phyloP scores from a whole-genome alignment of 148 eudicot genomes.

The Nyssa sinensis region DNA sequence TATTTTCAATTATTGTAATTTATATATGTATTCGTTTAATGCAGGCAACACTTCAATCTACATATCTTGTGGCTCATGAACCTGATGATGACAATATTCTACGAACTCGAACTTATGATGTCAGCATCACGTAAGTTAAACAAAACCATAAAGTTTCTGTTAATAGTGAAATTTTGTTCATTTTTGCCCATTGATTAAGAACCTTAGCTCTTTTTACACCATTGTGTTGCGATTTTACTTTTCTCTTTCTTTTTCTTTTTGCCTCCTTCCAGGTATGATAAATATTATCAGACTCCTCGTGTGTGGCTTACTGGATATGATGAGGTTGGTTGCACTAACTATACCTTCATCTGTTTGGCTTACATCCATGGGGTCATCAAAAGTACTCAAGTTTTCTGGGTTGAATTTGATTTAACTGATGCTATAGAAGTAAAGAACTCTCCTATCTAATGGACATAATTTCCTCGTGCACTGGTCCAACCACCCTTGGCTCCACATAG shows the following conservation, averaged over 20 bases:
- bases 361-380: background rate
- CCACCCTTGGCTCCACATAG: no score
- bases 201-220: background rate
- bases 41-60: conserved; percentile 79
- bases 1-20: background rate
- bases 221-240: background rate
- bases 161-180: background rate
- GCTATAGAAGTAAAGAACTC: background rate
- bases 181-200: background rate
- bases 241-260: background rate
- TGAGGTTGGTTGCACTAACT: conserved; percentile 60
- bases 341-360: background rate
- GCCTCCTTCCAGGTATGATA: conserved; percentile 70
- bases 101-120: conserved; percentile 92
- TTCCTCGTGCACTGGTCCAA: no score
- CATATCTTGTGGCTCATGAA: conserved; percentile 91
- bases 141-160: background rate
- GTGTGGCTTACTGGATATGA: conserved; percentile 99
- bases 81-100: conserved; percentile 96
- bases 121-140: conserved; percentile 85
- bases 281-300: conserved; percentile 98
- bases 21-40: conserved; percentile 2
- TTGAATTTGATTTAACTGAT: background rate
- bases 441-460: no score
- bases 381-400: background rate